A percentile compares a stretch with the other conserved stretches of the same genome.
Conservation (phyloP, 1,284 basidiomycete genomes). For the Cryptococcus hybrid region DNA sequence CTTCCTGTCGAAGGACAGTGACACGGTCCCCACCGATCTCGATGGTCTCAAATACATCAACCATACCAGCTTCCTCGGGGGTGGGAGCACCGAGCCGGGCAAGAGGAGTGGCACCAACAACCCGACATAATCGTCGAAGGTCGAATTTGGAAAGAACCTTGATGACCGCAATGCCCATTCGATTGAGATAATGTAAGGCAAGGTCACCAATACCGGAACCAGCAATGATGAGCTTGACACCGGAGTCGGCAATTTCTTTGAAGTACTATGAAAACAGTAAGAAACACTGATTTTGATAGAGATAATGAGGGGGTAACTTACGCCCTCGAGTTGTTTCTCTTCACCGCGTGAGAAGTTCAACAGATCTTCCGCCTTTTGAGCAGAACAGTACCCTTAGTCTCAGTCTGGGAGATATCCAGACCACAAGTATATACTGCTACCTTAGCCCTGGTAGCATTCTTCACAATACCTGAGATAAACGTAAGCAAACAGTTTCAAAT, state of each 20-base stretch:
- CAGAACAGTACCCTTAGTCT: slow-evolving; percentile 98
- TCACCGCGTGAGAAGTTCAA: slow-evolving; percentile 94
- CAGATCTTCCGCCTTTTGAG: slow-evolving; percentile 93
- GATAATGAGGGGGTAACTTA: slow-evolving; percentile 37
- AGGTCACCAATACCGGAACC: slow-evolving; percentile 85
- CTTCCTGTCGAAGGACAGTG: slow-evolving; percentile 84
- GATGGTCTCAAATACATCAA: slow-evolving; percentile 91
- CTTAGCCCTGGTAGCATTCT: slow-evolving; percentile 78
- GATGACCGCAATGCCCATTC: slow-evolving; percentile 88
- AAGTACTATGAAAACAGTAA: slow-evolving; percentile 63
- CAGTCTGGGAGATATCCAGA: slow-evolving; percentile 91
- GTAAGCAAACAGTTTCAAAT: neutral
- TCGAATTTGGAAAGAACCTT: slow-evolving; percentile 99
- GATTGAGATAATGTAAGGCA: slow-evolving; percentile 91
- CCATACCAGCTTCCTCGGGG: slow-evolving; percentile 90
- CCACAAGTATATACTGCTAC: slow-evolving; percentile 93
- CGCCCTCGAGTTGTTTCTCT: slow-evolving; percentile 93
- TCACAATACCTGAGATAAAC: slow-evolving; percentile 62
- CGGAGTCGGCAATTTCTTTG: slow-evolving; percentile 97
- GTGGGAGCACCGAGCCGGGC: slow-evolving; percentile 92
- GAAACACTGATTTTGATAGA: neutral
- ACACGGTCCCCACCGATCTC: slow-evolving; percentile 98
- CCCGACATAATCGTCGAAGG: slow-evolving; percentile 86
- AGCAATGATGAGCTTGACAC: slow-evolving; percentile 90
- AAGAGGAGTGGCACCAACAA: slow-evolving; percentile 93